A percentile compares a stretch with the other conserved stretches of the same genome.
phyloP scores from a whole-genome alignment of 352 stramenopile species.

The Paralagenidium karlingii region DNA sequence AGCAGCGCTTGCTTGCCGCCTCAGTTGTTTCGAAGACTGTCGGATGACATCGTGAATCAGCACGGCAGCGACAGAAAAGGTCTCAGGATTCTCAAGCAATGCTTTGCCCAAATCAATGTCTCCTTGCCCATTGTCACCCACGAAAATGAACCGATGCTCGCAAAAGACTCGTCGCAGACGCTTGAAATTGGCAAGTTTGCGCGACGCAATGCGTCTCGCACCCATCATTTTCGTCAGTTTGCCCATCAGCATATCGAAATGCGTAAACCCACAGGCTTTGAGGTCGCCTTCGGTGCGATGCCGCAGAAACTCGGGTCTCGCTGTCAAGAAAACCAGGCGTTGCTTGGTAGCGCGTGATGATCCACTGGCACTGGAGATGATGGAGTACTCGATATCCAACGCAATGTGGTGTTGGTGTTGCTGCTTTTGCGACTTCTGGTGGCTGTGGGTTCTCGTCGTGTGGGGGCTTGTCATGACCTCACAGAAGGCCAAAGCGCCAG shows the following conservation, averaged over 20 bases:
- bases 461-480: too few relatives aligned
- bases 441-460: too few relatives aligned
- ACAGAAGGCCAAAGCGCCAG: too few relatives aligned
- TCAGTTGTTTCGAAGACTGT: conserved; percentile 22
- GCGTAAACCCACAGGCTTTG: conserved; percentile 48
- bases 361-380: too few relatives aligned
- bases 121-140: conserved; percentile 70
- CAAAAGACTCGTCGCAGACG: conserved; percentile 57
- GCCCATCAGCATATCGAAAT: conserved; percentile 70
- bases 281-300: conserved; percentile 46
- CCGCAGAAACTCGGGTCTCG: conserved; percentile 56
- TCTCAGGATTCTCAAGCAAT: conserved; percentile 28
- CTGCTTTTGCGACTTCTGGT: too few relatives aligned
- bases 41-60: conserved; percentile 77
- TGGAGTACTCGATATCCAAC: too few relatives aligned
- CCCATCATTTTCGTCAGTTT: conserved; percentile 48
- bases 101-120: conserved; percentile 73
- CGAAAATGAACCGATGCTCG: conserved; percentile 66
- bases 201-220: conserved; percentile 42
- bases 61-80: conserved; percentile 42
- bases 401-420: too few relatives aligned
- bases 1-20: conserved; percentile 5
- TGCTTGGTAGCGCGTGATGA: too few relatives aligned
- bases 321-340: conserved; percentile 66
- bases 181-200: conserved; percentile 70